Conservation (phyloP, 495 filamentous ascomycete species). For the Penicillium silybi region DNA sequence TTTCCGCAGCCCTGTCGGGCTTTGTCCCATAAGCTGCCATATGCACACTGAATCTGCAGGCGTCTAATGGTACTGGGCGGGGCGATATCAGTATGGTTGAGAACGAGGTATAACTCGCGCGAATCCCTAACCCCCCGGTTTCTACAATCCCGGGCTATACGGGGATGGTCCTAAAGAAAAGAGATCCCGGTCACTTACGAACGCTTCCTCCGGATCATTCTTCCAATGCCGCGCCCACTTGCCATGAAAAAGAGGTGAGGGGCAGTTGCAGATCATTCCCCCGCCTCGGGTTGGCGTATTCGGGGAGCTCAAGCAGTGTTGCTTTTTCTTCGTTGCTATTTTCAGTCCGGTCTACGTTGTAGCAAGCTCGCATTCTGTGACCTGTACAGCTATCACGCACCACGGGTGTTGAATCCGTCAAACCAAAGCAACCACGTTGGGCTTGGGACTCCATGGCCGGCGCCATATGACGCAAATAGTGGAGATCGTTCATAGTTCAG, state of each 20-base stretch:
- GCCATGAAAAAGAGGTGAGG: conserved; percentile 3
- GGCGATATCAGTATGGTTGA: neutral
- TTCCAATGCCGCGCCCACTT: conserved; percentile 6
- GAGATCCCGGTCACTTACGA: neutral
- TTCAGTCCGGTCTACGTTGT: neutral
- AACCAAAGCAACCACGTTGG: conserved; percentile 11
- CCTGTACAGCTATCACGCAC: conserved; percentile 6
- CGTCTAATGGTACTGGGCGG: neutral
- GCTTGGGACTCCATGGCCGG: conserved; percentile 8
- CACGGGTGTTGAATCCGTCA: conserved; percentile 13
- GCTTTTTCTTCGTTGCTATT: neutral
- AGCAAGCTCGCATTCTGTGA: conserved; percentile 1
- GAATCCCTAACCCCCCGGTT: neutral
- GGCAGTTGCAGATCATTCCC: conserved; percentile 7
- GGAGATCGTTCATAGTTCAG: conserved; percentile 11
- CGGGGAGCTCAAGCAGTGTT: neutral
- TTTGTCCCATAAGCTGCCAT: conserved; percentile 1
- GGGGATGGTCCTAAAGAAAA: neutral
- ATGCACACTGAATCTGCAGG: conserved; percentile 16
- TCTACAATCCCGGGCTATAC: conserved; percentile 1
- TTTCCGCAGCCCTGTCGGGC: conserved; percentile 6
- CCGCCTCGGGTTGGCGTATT: neutral
- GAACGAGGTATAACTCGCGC: neutral
- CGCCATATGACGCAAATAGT: conserved; percentile 25
- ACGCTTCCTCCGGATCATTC: conserved; percentile 9